phyloP scores from a whole-genome alignment of 257 asterid genomes.

The Eucommia ulmoides region DNA sequence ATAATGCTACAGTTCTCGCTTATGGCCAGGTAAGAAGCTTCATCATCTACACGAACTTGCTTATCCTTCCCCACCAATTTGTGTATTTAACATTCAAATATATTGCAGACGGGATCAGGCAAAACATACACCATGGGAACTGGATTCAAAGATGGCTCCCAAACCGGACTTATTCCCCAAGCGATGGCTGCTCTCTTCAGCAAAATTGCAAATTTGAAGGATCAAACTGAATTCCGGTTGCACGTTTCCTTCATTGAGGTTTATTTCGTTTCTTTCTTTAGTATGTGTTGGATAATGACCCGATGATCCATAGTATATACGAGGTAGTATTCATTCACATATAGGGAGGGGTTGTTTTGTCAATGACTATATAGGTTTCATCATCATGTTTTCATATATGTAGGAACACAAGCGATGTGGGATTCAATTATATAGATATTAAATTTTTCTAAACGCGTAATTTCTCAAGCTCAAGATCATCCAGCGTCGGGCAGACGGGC shows the following conservation, averaged over 20 bases:
- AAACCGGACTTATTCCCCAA: slow-evolving; percentile 82
- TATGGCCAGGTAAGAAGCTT: slow-evolving; percentile 73
- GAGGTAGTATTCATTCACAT: too few relatives aligned
- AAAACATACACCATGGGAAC: slow-evolving; percentile 98
- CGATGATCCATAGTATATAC: too few relatives aligned
- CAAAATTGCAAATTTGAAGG: slow-evolving; percentile 71
- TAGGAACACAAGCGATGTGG: too few relatives aligned
- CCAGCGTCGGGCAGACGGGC: too few relatives aligned
- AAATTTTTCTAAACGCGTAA: too few relatives aligned
- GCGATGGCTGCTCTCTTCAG: slow-evolving; percentile 77
- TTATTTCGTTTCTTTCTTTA: background rate
- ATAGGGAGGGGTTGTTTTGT: too few relatives aligned
- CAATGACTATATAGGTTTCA: too few relatives aligned
- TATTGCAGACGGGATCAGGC: slow-evolving; percentile 94
- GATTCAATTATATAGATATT: too few relatives aligned
- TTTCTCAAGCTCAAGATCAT: too few relatives aligned
- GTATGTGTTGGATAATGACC: too few relatives aligned
- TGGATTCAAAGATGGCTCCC: slow-evolving; percentile 68
- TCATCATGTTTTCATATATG: too few relatives aligned
- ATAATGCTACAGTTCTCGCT: slow-evolving; percentile 97
- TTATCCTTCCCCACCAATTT: too few relatives aligned
- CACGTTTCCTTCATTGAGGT: slow-evolving; percentile 98
- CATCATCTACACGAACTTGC: background rate
- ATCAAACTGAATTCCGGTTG: slow-evolving; percentile 82
- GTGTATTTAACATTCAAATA: slow-evolving; percentile 9